Evolutionary conservation across 208 protist species (phyloP).

Genomic region (Endotrypanum monterogeii): DNA sequence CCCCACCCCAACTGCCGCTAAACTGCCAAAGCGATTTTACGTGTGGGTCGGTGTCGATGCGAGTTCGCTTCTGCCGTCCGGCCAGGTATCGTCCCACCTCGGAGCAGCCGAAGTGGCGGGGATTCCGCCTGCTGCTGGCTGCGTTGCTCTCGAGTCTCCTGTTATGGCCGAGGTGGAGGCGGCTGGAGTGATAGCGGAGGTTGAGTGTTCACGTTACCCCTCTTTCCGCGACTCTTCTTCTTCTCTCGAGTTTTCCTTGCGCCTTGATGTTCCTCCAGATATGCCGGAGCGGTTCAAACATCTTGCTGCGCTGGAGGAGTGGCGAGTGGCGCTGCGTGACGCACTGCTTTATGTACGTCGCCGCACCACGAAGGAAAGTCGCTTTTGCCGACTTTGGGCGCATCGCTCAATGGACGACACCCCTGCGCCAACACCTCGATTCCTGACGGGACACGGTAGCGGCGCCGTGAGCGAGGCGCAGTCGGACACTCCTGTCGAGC

Average conservation of each 20-base stretch:
- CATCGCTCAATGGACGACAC: not conserved
- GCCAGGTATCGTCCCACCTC: not conserved
- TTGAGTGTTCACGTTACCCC: conserved; percentile 7
- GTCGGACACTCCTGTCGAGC: conserved; percentile 13
- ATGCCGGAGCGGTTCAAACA: conserved; percentile 34
- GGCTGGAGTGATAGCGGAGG: conserved; percentile 39
- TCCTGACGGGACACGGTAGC: too few species aligned
- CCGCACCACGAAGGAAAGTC: conserved; percentile 12
- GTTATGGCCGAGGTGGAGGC: conserved; percentile 43
- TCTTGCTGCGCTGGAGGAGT: conserved; percentile 34
- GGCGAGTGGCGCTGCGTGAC: conserved; percentile 54
- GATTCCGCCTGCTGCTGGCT: not conserved
- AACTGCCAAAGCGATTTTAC: not conserved
- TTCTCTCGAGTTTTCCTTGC: conserved; percentile 26
- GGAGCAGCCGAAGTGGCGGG: not conserved
- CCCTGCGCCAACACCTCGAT: not conserved
- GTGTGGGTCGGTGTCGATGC: conserved; percentile 2
- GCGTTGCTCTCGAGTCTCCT: conserved; percentile 39
- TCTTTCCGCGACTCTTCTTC: not conserved
- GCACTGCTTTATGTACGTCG: conserved; percentile 60
- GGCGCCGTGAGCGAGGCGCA: not conserved
- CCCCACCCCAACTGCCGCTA: not conserved
- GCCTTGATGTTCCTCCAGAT: conserved; percentile 22
- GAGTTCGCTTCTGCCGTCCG: not conserved
- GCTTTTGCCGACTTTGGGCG: conserved; percentile 8